phyloP scores from a whole-genome alignment of 805 yeast genomes.

The Yamadazyma insecticola region DNA sequence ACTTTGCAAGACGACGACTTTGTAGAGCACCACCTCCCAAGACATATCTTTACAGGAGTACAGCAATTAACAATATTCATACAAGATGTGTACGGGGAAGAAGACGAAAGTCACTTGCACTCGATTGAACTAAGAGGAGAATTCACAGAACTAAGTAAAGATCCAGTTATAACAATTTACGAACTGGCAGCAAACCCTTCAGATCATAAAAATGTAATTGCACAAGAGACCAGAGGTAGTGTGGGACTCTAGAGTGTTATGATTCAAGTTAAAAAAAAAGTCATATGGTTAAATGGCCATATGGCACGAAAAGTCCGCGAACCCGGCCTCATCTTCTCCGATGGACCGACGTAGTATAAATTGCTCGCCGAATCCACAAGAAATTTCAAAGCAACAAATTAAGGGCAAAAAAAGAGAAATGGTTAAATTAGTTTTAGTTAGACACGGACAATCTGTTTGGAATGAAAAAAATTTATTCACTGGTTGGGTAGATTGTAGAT shows the following conservation, averaged over 20 bases:
- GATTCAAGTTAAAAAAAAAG: too few species aligned
- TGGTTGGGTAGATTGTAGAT: conserved; percentile 96
- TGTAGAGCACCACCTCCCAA: conserved; percentile 78
- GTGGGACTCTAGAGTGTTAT: too few species aligned
- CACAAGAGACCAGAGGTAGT: conserved; percentile 9
- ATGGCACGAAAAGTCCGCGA: too few species aligned
- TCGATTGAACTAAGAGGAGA: conserved; percentile 82
- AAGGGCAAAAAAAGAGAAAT: too few species aligned
- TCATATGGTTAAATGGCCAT: too few species aligned
- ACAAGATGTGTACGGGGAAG: conserved; percentile 52
- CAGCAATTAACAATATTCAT: conserved; percentile 64
- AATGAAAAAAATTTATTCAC: conserved; percentile 96
- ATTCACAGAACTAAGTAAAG: conserved; percentile 48
- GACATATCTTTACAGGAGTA: conserved; percentile 68
- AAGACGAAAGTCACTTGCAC: conserved; percentile 51
- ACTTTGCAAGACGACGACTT: conserved; percentile 42
- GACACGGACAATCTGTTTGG: conserved; percentile 99
- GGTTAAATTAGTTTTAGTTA: conserved; percentile 79
- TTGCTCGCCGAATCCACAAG: too few species aligned
- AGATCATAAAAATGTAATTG: conserved; percentile 55
- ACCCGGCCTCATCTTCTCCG: too few species aligned
- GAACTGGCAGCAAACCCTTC: conserved; percentile 92
- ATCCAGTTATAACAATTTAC: conserved; percentile 73
- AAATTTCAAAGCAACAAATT: neutral
- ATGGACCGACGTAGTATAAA: too few species aligned